Conservation (phyloP, 257 asterid species). For the Eucommia ulmoides region DNA sequence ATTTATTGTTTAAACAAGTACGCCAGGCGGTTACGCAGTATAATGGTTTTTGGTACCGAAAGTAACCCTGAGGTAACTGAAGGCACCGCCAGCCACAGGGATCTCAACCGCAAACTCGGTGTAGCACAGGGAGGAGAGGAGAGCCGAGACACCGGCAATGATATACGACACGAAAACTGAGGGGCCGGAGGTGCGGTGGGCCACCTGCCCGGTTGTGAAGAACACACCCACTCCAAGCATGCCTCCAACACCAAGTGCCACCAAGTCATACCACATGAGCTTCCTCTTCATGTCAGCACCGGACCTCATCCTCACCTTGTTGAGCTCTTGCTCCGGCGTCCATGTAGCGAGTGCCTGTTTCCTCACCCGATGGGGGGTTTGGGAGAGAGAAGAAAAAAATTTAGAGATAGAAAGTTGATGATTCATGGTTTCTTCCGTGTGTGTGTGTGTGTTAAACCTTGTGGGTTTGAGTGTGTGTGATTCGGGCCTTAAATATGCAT, state of each 20-base stretch:
- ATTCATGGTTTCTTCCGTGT: background rate
- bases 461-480: background rate
- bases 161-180: conserved; percentile 28
- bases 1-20: no score
- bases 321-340: conserved; percentile 32
- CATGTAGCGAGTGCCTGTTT: conserved; percentile 20
- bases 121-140: conserved; percentile 31
- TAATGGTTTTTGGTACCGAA: conserved; percentile 20
- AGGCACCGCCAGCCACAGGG: conserved; percentile 37
- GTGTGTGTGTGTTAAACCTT: conserved; percentile 7
- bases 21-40: no score
- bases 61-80: conserved; percentile 31
- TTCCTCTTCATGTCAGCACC: conserved; percentile 38
- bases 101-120: conserved; percentile 26
- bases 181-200: conserved; percentile 21
- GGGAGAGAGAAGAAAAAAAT: conserved; percentile 22
- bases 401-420: conserved; percentile 10
- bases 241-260: conserved; percentile 34
- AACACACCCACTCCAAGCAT: conserved; percentile 42
- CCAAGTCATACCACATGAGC: conserved; percentile 26
- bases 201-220: conserved; percentile 29
- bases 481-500: background rate
- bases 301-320: conserved; percentile 28
- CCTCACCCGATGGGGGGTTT: conserved; percentile 21
- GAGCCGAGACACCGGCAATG: conserved; percentile 25